Evolutionary conservation across 441 rosid species (phyloP), one percentile per base, ranked within the genome.

Genomic region (Pelargonium myrrhifolium): DNA sequence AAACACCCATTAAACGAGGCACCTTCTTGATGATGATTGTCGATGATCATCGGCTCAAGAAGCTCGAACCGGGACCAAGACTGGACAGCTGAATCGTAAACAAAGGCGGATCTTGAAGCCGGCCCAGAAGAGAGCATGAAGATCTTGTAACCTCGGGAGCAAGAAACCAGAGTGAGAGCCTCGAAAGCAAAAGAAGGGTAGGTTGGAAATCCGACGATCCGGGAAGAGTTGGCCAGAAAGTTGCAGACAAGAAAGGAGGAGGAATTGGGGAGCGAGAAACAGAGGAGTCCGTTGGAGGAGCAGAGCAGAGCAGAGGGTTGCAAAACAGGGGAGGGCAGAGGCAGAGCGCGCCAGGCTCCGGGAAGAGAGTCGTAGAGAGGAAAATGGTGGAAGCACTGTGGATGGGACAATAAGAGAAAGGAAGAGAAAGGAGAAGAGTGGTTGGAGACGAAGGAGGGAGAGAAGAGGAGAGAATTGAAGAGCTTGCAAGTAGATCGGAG

Each of bases 371-470:
- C 89, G 37, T 87, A 88, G 8, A 93, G 76, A 59, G 88, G 84
- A 74, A 81, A 84, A 1, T 75, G 74, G n/a, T 76, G 71, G n/a
- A 67, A 35, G 28, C 83, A 81, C 62, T 87, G 92, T 69, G 97
- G 94, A 61, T 89, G 94, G 58, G 93, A 89, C 66, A 93, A 86
- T 64, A 93, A 72, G 67, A 93, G 85, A 65, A 90, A 87, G 0
- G 93, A 83, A 75, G 94, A 81, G 68, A 83, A 73, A 68, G 76
- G 72, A 70, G 88, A 75, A 15, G 21, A 74, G 79, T 70, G 81
- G 45, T 72, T 86, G 72, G 97, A 87, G 42, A 83, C 73, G 77
- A 88, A 88, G 51, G 76, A 58, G 40, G 86, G 87, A 21, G 90
- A 82, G 67, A 73, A 83, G 0, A 80, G 22, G 11, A 88, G 89